Base-by-base conservation (phyloP, 2,329 filamentous ascomycete species). In the Capronia coronata region DNA sequence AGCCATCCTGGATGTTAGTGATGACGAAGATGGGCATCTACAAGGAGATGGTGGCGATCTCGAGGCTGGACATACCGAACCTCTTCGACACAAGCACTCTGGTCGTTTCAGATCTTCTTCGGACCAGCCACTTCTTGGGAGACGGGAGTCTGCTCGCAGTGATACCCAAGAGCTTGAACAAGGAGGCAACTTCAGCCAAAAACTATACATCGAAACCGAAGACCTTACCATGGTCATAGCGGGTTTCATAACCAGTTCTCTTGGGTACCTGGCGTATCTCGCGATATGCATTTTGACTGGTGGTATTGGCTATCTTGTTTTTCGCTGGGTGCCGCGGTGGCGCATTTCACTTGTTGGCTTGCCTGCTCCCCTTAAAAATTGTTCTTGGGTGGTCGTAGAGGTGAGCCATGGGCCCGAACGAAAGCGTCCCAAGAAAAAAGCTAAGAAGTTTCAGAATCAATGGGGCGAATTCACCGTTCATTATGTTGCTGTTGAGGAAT, bases 211-310 rank as follows among this genome's bases (percentile, higher is more conserved):
- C 68, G 75, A 82, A 51, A 94, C 87, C 35, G 93, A 98, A 67
- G 93, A 98, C 66, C 73, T 98, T 56, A 96, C 89, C 1, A 89
- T 96, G 61, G 91, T 90, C 22, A 82, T 97, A 63, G 88, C 91
- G 19, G 93, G 93, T 0, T 98, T 97, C 67, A 81, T 77, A 43
- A 96, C 89, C 2, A 91, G 84, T 56, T 67, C 70, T 2, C 53
- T 80, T 11, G 88, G 93, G 1, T 85, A 82, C 61, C 67, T 76
- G 1, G 55, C 82, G 0, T 97, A 97, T 64, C 60, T 83, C 2
- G 60, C 75, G 7, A 68, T 94, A 5, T 97, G 89, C 61, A 60
- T 84, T 13, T 63, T 82, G 3, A 89, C 89, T 0, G 69, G 82
- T 14, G 93, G 93, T 1, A 64, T 94, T 29, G 88, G 79, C 3